Conservation (phyloP, 768 basidiomycete genomes). For the Mycena rebaudengoi region DNA sequence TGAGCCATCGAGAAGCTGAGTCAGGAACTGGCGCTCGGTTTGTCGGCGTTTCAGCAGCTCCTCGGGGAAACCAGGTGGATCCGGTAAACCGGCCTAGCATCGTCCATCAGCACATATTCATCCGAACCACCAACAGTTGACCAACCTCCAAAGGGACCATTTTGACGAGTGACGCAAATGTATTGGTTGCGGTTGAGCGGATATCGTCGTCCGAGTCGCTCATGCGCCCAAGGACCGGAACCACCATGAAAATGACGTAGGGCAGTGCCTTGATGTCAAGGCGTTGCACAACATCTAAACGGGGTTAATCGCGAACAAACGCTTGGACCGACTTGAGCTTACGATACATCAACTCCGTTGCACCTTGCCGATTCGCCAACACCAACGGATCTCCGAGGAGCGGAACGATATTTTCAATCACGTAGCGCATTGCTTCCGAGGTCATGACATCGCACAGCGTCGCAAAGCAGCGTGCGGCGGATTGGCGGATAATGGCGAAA, state of each 20-base stretch:
- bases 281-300: slow-evolving; percentile 85
- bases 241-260: slow-evolving; percentile 96
- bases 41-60: slow-evolving; percentile 88
- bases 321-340: slow-evolving; percentile 17
- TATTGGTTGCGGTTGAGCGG: slow-evolving; percentile 93
- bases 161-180: slow-evolving; percentile 96
- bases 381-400: slow-evolving; percentile 81
- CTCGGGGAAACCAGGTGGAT: slow-evolving; percentile 90
- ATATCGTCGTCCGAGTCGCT: slow-evolving; percentile 93
- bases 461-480: slow-evolving; percentile 87
- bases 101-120: not conserved
- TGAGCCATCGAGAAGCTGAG: slow-evolving; percentile 92
- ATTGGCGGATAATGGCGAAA: slow-evolving; percentile 90
- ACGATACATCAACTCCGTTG: slow-evolving; percentile 92
- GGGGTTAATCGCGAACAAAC: slow-evolving; percentile 22
- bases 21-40: slow-evolving; percentile 89
- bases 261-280: slow-evolving; percentile 95
- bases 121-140: not conserved
- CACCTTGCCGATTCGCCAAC: slow-evolving; percentile 84
- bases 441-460: slow-evolving; percentile 90
- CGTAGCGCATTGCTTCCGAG: slow-evolving; percentile 84
- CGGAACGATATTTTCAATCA: slow-evolving; percentile 87
- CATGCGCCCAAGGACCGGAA: slow-evolving; percentile 97
- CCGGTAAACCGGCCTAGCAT: slow-evolving; percentile 90
- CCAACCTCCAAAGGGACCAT: slow-evolving; percentile 96